phyloP scores from a whole-genome alignment of 495 filamentous ascomycete species.

The Aspergillus egyptiacus region DNA sequence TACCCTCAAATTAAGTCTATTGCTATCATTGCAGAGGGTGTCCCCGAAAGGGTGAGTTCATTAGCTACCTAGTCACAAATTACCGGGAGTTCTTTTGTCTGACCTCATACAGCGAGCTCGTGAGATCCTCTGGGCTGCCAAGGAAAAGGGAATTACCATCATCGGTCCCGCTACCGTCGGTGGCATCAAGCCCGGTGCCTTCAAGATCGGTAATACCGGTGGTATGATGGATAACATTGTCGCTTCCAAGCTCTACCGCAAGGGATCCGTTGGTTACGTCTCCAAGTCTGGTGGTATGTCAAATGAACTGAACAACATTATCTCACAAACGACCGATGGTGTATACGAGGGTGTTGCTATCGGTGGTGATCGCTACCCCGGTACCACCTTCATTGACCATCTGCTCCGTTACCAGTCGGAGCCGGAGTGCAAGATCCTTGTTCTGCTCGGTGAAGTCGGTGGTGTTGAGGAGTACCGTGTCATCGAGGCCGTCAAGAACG shows the following conservation, averaged over 20 bases:
- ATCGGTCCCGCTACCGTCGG: slow-evolving; percentile 97
- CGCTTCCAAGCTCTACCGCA: slow-evolving; percentile 98
- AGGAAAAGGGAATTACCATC: slow-evolving; percentile 98
- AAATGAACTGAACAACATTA: slow-evolving; percentile 99
- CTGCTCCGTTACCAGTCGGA: slow-evolving; percentile 91
- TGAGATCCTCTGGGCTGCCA: slow-evolving; percentile 90
- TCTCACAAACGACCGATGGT: slow-evolving; percentile 89
- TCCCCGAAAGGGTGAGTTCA: slow-evolving; percentile 82
- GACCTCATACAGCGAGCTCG: slow-evolving; percentile 66
- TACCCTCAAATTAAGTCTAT: slow-evolving; percentile 95
- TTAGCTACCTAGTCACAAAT: neutral
- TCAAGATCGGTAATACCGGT: slow-evolving; percentile 99
- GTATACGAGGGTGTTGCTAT: slow-evolving; percentile 99
- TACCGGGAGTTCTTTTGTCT: slow-evolving; percentile 15
- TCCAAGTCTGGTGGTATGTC: slow-evolving; percentile 99
- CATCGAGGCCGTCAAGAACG: slow-evolving; percentile 93
- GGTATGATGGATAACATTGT: slow-evolving; percentile 99
- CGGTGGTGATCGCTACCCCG: slow-evolving; percentile 96
- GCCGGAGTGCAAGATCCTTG: slow-evolving; percentile 92
- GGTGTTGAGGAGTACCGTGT: slow-evolving; percentile 99
- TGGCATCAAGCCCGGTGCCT: slow-evolving; percentile 98
- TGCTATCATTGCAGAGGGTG: slow-evolving; percentile 98
- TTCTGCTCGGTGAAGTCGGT: slow-evolving; percentile 96
- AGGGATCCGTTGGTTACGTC: slow-evolving; percentile 96
- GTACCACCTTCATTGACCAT: slow-evolving; percentile 99